Conservation (phyloP, 23 red algal species). For the Gracilariopsis chorda region DNA sequence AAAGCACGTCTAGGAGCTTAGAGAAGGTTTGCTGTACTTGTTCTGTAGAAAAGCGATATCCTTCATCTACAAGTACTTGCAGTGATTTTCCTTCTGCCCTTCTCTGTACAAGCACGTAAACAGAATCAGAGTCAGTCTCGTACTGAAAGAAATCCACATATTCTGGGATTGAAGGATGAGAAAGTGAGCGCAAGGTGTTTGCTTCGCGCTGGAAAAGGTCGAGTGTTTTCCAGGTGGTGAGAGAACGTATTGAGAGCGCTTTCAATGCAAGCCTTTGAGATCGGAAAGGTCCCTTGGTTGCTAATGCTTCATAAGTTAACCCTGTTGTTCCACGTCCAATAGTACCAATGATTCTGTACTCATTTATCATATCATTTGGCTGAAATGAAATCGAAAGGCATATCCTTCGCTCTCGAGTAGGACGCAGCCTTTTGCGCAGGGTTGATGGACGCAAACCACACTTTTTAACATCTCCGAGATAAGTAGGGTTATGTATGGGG, state of each 20-base stretch:
- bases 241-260: slow-evolving; percentile 35
- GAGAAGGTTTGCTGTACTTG: slow-evolving; percentile 25
- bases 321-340: slow-evolving; percentile 47
- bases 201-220: slow-evolving; percentile 70
- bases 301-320: slow-evolving; percentile 53
- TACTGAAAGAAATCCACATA: slow-evolving; percentile 54
- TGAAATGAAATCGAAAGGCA: neutral
- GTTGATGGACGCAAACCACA: neutral
- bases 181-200: slow-evolving; percentile 14
- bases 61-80: slow-evolving; percentile 30
- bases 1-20: slow-evolving; percentile 48
- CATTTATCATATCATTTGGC: slow-evolving; percentile 17
- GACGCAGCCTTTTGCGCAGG: neutral
- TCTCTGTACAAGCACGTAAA: slow-evolving; percentile 51
- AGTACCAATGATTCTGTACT: slow-evolving; percentile 9
- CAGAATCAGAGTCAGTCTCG: slow-evolving; percentile 1
- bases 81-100: slow-evolving; percentile 34
- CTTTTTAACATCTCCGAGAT: neutral
- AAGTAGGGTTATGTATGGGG: neutral
- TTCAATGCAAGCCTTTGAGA: slow-evolving; percentile 44
- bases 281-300: neutral
- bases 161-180: slow-evolving; percentile 50
- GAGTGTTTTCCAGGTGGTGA: slow-evolving; percentile 50
- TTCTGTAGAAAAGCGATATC: slow-evolving; percentile 23
- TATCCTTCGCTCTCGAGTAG: neutral